Percentiles rank a stretch among this genome's conserved stretches.
phyloP scores from a whole-genome alignment of 805 yeast genomes.

The Myxozyma geophila region DNA sequence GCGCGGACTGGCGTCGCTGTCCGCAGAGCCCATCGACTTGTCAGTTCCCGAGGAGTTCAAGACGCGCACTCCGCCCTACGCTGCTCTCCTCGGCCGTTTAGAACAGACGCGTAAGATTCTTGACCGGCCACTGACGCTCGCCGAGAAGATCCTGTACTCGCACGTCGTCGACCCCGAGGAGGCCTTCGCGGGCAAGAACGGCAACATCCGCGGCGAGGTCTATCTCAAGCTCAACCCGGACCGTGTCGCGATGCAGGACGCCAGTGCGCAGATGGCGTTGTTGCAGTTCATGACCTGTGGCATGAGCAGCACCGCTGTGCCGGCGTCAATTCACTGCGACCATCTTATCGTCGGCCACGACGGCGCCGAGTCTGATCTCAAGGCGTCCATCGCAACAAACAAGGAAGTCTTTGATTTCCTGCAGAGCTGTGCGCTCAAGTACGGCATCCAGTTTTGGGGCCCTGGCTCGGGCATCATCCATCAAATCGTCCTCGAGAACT shows the following conservation, averaged over 20 bases:
- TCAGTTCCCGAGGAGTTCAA: conserved; percentile 62
- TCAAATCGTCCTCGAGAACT: conserved; percentile 94
- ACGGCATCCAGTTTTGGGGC: conserved; percentile 98
- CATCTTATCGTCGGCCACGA: conserved; percentile 95
- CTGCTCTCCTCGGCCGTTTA: conserved; percentile 55
- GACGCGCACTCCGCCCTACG: conserved; percentile 77
- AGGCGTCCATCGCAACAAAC: conserved; percentile 84
- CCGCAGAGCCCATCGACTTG: conserved; percentile 16
- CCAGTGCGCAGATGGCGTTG: conserved; percentile 98
- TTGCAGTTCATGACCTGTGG: conserved; percentile 97
- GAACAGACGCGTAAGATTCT: conserved; percentile 66
- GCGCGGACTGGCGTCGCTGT: conserved; percentile 28
- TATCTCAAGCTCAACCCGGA: conserved; percentile 95
- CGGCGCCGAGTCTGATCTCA: conserved; percentile 85
- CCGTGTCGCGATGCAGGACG: conserved; percentile 98
- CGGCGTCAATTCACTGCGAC: conserved; percentile 96
- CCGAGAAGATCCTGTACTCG: conserved; percentile 93
- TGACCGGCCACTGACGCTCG: conserved; percentile 83
- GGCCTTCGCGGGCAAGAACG: conserved; percentile 43
- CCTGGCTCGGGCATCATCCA: conserved; percentile 99
- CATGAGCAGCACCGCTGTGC: conserved; percentile 87
- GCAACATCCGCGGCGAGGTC: conserved; percentile 70
- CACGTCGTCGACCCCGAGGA: conserved; percentile 91
- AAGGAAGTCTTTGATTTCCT: conserved; percentile 94
- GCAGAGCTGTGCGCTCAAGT: conserved; percentile 87